Conservation (phyloP, 2,329 filamentous ascomycete species). For the Neocucurbitaria cava region DNA sequence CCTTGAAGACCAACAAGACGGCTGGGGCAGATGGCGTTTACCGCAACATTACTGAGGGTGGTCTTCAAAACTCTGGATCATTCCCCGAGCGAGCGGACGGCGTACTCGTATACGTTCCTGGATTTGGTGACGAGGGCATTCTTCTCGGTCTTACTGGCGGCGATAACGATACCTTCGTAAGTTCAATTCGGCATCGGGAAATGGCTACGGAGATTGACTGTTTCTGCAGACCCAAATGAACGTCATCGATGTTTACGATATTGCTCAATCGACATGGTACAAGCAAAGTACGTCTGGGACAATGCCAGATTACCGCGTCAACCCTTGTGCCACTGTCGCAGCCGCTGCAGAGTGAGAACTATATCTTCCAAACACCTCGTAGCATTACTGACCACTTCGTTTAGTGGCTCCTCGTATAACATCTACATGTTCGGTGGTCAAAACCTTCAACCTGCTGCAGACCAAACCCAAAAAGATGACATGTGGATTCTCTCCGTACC, state of each 20-base stretch:
- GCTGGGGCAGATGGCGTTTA: slow-evolving; percentile 70
- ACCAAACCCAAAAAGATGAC: slow-evolving; percentile 69
- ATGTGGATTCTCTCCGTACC: slow-evolving; percentile 83
- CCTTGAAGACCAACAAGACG: slow-evolving; percentile 59
- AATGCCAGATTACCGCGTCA: slow-evolving; percentile 66
- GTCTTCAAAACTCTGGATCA: slow-evolving; percentile 68
- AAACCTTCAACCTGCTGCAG: slow-evolving; percentile 68
- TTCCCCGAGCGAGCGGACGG: slow-evolving; percentile 80
- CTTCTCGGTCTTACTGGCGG: slow-evolving; percentile 81
- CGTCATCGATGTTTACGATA: slow-evolving; percentile 80
- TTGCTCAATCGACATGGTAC: slow-evolving; percentile 74
- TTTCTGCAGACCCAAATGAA: slow-evolving; percentile 67
- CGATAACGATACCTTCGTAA: slow-evolving; percentile 69
- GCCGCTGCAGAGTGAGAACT: slow-evolving; percentile 65
- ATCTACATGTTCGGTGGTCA: slow-evolving; percentile 82
- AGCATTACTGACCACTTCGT: slow-evolving; percentile 12
- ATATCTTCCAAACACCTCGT: neutral
- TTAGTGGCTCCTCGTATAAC: slow-evolving; percentile 73
- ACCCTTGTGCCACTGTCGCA: slow-evolving; percentile 76
- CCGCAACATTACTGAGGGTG: slow-evolving; percentile 76
- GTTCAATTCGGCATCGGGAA: slow-evolving; percentile 16
- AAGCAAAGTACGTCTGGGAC: slow-evolving; percentile 71
- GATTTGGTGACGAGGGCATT: slow-evolving; percentile 76
- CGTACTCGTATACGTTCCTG: slow-evolving; percentile 75
- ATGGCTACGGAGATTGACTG: slow-evolving; percentile 2